These are phyloP conservation scores for Cercospora beticola DNA, from an alignment of 2,329 filamentous ascomycete species.

Conservation along the genomic window DNA sequence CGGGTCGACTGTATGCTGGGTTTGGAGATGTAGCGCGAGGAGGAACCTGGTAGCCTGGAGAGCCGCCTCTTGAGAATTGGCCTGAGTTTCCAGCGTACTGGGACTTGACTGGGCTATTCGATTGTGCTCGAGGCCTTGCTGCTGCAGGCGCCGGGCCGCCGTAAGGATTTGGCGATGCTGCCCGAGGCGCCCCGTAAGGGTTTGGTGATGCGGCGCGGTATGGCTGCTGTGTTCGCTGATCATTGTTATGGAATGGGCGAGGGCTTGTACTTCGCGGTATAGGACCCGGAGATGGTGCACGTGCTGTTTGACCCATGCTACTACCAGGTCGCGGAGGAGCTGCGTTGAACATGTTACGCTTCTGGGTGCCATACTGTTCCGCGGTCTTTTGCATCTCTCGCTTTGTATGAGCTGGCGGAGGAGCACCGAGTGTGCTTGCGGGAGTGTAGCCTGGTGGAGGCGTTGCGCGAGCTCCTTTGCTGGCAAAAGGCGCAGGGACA, in stretches of 20 bases:
- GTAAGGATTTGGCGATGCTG: slow-evolving; percentile 51
- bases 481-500: slow-evolving; percentile 48
- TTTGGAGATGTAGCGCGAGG: slow-evolving; percentile 43
- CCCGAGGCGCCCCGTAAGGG: slow-evolving; percentile 52
- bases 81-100: slow-evolving; percentile 33
- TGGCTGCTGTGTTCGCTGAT: slow-evolving; percentile 18
- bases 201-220: slow-evolving; percentile 60
- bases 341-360: slow-evolving; percentile 70
- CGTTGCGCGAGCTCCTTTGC: slow-evolving; percentile 59
- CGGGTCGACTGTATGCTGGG: slow-evolving; percentile 41
- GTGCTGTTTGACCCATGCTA: slow-evolving; percentile 36
- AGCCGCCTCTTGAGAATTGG: slow-evolving; percentile 39
- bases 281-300: slow-evolving; percentile 66
- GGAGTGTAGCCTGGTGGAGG: slow-evolving; percentile 87
- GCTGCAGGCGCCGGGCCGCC: slow-evolving; percentile 36
- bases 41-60: slow-evolving; percentile 42
- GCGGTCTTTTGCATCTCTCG: slow-evolving; percentile 95
- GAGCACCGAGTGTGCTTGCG: slow-evolving; percentile 78
- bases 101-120: slow-evolving; percentile 44
- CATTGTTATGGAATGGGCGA: slow-evolving; percentile 53
- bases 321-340: slow-evolving; percentile 35
- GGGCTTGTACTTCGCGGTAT: slow-evolving; percentile 56
- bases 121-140: slow-evolving; percentile 40
- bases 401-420: slow-evolving; percentile 86
- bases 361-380: slow-evolving; percentile 81